These are phyloP conservation scores for Eimeria sp. DNA, from an alignment of 169 alveolate genomes.

Conservation along the genomic window DNA sequence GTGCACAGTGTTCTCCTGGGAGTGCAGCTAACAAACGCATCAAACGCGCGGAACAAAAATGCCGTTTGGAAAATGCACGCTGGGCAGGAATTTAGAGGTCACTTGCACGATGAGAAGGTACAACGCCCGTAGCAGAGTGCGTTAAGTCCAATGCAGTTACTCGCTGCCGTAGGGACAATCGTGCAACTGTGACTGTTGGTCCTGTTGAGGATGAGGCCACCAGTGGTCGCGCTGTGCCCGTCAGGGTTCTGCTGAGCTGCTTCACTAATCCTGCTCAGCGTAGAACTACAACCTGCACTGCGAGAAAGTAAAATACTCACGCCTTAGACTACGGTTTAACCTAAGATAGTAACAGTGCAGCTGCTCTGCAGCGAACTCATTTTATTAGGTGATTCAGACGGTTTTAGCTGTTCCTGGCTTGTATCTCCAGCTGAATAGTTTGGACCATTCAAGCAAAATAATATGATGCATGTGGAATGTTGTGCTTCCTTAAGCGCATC, in stretches of 20 bases:
- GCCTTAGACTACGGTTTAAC: not conserved
- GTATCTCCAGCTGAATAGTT: not conserved
- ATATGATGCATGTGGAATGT: not conserved
- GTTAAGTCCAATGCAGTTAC: not conserved
- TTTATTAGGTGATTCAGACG: not conserved
- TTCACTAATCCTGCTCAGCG: not conserved
- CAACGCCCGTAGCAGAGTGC: not conserved
- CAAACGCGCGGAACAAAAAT: not conserved
- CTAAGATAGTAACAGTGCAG: not conserved
- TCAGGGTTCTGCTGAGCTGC: not conserved
- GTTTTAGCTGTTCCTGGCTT: not conserved
- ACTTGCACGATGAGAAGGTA: not conserved
- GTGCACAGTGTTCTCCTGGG: not conserved
- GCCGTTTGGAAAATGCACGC: not conserved
- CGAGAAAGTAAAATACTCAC: too few species aligned
- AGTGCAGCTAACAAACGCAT: not conserved
- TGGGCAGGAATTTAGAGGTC: not conserved
- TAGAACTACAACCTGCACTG: not conserved
- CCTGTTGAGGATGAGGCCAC: not conserved
- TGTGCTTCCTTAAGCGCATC: not conserved
- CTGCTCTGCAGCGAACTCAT: not conserved
- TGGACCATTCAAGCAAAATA: not conserved
- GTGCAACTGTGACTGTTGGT: not conserved
- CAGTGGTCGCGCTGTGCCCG: not conserved
- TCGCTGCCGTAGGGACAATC: not conserved